Percentiles rank a stretch among this genome's conserved stretches.
Evolutionary conservation across 805 yeast species (phyloP).

Genomic region (Metschnikowia cerradonensis): DNA sequence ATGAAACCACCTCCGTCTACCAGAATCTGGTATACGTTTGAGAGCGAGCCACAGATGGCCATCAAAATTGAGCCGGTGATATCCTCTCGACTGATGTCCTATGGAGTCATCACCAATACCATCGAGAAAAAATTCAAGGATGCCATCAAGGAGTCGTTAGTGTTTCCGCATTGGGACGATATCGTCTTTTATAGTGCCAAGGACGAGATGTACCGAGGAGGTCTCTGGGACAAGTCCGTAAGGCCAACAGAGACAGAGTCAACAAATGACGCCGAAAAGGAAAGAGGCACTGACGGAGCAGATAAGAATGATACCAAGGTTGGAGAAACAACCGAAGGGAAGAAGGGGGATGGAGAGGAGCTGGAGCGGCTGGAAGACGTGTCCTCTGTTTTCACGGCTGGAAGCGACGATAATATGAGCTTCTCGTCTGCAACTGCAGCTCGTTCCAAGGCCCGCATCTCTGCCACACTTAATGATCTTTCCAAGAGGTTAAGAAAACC

Average conservation of each 20-base stretch:
- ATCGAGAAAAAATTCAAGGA: constrained; percentile 77
- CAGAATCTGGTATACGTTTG: constrained; percentile 88
- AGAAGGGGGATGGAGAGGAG: background rate
- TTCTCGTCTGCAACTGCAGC: background rate
- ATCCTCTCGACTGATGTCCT: constrained; percentile 75
- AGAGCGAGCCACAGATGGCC: constrained; percentile 69
- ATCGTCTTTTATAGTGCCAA: constrained; percentile 63
- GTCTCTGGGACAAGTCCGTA: constrained; percentile 69
- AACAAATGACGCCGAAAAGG: background rate
- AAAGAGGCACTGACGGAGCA: background rate
- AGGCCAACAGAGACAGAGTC: background rate
- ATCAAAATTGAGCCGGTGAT: constrained; percentile 86
- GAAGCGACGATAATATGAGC: background rate
- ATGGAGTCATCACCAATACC: constrained; percentile 72
- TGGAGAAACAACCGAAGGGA: too few relatives aligned
- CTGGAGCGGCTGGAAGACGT: background rate
- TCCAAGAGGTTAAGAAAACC: constrained; percentile 17
- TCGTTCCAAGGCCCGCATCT: constrained; percentile 4
- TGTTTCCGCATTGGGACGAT: constrained; percentile 88
- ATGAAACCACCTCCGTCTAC: constrained; percentile 89
- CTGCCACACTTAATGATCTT: constrained; percentile 14
- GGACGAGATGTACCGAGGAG: constrained; percentile 80
- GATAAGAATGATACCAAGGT: background rate
- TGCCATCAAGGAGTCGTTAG: constrained; percentile 73
- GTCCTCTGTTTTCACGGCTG: background rate